phyloP scores from a whole-genome alignment of 257 asterid genomes.

The Apocynum venetum region DNA sequence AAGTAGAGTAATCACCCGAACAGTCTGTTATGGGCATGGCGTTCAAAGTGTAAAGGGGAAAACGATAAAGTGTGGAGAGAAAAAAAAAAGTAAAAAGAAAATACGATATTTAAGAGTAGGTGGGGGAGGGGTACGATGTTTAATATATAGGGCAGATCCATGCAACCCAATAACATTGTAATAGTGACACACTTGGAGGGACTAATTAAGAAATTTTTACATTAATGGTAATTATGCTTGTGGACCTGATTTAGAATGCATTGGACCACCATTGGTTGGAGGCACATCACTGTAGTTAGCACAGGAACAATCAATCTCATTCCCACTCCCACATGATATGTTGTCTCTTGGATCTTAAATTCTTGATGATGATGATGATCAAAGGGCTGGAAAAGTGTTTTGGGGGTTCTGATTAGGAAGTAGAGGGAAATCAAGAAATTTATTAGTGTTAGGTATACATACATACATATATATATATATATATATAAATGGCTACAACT shows the following conservation, averaged over 20 bases:
- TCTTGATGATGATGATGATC: background rate
- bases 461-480: no score
- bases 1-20: no score
- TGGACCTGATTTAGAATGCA: conserved; percentile 8
- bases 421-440: background rate
- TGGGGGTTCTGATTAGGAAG: no score
- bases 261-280: conserved; percentile 7
- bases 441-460: background rate
- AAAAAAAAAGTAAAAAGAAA: no score
- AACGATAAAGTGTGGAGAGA: no score
- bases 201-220: background rate
- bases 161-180: no score
- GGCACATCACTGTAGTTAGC: background rate
- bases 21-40: no score
- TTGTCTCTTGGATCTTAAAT: background rate
- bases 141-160: no score
- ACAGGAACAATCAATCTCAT: background rate
- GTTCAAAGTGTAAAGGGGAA: no score
- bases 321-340: conserved; percentile 1
- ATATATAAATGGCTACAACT: background rate
- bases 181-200: background rate
- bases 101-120: no score
- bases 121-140: no score
- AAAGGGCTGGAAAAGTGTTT: no score
- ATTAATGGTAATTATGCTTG: background rate